Conservation (phyloP, 2,329 filamentous ascomycete genomes). For the Fusarium sp. region DNA sequence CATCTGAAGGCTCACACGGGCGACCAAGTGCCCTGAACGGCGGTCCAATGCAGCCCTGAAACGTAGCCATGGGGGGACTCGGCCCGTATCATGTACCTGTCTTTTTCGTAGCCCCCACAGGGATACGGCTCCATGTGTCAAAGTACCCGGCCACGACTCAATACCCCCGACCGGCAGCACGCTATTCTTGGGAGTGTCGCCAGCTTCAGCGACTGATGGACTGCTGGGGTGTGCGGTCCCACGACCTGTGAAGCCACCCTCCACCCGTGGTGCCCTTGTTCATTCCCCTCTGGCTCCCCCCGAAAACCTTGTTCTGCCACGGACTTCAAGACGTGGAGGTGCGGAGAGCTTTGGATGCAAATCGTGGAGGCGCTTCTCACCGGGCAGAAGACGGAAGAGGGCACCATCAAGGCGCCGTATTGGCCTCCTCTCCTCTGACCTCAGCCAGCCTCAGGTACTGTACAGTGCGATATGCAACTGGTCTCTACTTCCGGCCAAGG, state of each 20-base stretch:
- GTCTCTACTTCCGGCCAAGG: neutral
- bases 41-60: conserved; percentile 16
- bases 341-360: conserved; percentile 23
- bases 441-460: conserved; percentile 6
- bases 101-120: conserved; percentile 31
- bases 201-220: conserved; percentile 15
- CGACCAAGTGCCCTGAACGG: conserved; percentile 5
- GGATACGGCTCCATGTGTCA: conserved; percentile 35
- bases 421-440: neutral
- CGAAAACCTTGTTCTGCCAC: conserved; percentile 38
- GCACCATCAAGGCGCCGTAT: conserved; percentile 14
- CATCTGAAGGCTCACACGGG: neutral
- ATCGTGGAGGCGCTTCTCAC: conserved; percentile 19
- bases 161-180: conserved; percentile 31
- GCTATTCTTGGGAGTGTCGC: conserved; percentile 31
- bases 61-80: conserved; percentile 7
- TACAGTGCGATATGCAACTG: conserved; percentile 4
- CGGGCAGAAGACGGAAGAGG: conserved; percentile 8
- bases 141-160: conserved; percentile 31
- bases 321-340: conserved; percentile 27
- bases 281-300: conserved; percentile 26
- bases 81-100: conserved; percentile 30
- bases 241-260: conserved; percentile 26
- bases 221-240: conserved; percentile 5
- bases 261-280: conserved; percentile 27